Evolutionary conservation across 208 protist species (phyloP).

Genomic region (Trypanosoma congolense): DNA sequence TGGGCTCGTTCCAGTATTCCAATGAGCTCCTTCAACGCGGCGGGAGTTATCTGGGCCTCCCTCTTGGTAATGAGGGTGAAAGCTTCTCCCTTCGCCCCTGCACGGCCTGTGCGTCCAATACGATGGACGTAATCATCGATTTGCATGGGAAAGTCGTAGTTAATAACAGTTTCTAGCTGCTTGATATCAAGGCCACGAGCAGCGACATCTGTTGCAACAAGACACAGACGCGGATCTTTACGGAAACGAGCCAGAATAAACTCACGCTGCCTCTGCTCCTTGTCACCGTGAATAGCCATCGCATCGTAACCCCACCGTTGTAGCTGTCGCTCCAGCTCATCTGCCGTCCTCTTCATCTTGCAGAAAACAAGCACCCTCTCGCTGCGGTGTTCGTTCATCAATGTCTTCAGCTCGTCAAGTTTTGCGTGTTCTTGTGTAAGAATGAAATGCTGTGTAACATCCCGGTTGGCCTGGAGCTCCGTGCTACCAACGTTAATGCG

Average conservation of each 20-base stretch:
- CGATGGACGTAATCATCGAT: conserved; percentile 98
- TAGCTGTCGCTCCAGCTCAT: conserved; percentile 85
- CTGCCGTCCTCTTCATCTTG: conserved; percentile 87
- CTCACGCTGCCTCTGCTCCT: conserved; percentile 91
- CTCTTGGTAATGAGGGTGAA: conserved; percentile 85
- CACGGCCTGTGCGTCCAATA: conserved; percentile 93
- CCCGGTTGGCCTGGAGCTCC: conserved; percentile 88
- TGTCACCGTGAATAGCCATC: conserved; percentile 92
- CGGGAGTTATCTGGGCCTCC: conserved; percentile 89
- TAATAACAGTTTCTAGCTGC: conserved; percentile 98
- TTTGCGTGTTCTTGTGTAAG: conserved; percentile 71
- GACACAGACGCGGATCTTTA: conserved; percentile 56
- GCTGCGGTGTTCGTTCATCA: conserved; percentile 64
- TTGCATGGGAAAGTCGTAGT: conserved; percentile 99
- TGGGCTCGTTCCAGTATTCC: conserved; percentile 61
- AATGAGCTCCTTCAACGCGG: conserved; percentile 56
- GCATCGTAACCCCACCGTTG: conserved; percentile 70
- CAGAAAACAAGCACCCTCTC: conserved; percentile 91
- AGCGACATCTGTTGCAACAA: conserved; percentile 94
- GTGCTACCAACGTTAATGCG: conserved; percentile 91
- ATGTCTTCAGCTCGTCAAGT: conserved; percentile 69
- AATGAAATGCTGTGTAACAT: conserved; percentile 86
- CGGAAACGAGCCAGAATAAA: conserved; percentile 91
- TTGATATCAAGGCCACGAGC: conserved; percentile 97
- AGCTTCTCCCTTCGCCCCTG: conserved; percentile 80